phyloP scores from a whole-genome alignment of 805 yeast species.

The Candida schatavii region DNA sequence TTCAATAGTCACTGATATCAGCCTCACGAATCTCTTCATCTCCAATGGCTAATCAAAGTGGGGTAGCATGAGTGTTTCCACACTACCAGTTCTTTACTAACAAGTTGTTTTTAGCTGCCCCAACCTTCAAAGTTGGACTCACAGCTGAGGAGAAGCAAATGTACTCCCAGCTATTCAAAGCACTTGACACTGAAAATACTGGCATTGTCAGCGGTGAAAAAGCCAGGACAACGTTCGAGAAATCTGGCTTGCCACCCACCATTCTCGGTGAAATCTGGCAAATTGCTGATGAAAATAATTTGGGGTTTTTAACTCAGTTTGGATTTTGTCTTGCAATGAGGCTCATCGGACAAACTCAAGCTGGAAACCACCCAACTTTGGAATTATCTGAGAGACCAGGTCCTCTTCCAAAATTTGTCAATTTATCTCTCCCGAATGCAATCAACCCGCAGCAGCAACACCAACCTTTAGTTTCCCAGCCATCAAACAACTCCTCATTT shows the following conservation, averaged over 20 bases:
- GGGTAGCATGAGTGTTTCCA: too few relatives aligned
- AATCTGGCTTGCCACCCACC: slow-evolving; percentile 76
- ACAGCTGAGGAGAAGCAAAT: slow-evolving; percentile 74
- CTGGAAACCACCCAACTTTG: slow-evolving; percentile 56
- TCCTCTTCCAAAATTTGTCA: slow-evolving; percentile 60
- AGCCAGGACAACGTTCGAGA: slow-evolving; percentile 79
- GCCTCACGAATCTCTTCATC: too few relatives aligned
- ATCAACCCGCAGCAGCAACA: slow-evolving; percentile 6
- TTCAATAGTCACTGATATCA: too few relatives aligned
- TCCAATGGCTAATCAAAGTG: too few relatives aligned
- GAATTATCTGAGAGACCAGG: slow-evolving; percentile 55
- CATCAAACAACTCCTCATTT: slow-evolving; percentile 31
- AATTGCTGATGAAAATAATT: slow-evolving; percentile 82
- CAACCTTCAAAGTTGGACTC: slow-evolving; percentile 44
- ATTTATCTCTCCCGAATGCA: slow-evolving; percentile 25
- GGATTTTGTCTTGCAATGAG: slow-evolving; percentile 88
- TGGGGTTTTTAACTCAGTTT: slow-evolving; percentile 76
- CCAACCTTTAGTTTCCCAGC: neutral
- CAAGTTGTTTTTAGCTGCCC: slow-evolving; percentile 24
- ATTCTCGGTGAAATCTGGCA: slow-evolving; percentile 92
- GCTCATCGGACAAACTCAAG: slow-evolving; percentile 82
- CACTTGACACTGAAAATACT: slow-evolving; percentile 72
- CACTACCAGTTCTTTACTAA: too few relatives aligned
- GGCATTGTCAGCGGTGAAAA: slow-evolving; percentile 88
- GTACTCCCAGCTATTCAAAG: slow-evolving; percentile 72